phyloP scores from a whole-genome alignment of 1,284 basidiomycete species.

The Meira miltonrushii region DNA sequence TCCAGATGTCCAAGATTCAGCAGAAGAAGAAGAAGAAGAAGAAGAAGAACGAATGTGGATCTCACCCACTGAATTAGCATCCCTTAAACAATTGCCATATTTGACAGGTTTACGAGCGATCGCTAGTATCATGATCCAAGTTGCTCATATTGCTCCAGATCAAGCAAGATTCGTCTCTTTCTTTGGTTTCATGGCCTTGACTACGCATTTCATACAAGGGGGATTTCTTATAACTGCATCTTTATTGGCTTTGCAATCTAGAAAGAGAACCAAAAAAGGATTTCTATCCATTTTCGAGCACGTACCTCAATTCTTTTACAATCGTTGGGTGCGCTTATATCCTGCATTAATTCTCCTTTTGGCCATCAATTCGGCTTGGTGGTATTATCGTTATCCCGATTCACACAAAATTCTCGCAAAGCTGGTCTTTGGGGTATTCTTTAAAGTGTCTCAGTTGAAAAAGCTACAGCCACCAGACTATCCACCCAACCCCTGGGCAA shows the following conservation, averaged over 20 bases:
- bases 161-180: not conserved
- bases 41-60: not conserved
- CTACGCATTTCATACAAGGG: not conserved
- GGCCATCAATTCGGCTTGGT: not conserved
- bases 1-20: too few relatives aligned
- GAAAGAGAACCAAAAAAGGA: not conserved
- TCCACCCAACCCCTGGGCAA: not conserved
- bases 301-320: not conserved
- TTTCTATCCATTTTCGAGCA: not conserved
- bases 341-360: not conserved
- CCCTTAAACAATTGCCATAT: not conserved
- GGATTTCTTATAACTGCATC: constrained; percentile 2
- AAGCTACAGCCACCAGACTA: not conserved
- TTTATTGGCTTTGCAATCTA: not conserved
- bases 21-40: too few relatives aligned
- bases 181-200: not conserved
- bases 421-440: not conserved
- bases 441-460: not conserved
- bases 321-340: constrained; percentile 1
- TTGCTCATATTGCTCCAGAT: not conserved
- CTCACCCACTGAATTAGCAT: not conserved
- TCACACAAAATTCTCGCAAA: not conserved
- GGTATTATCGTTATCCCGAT: not conserved
- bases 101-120: not conserved
- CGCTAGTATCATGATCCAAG: constrained; percentile 3